These are phyloP conservation scores for Alternaria alternata DNA, from an alignment of 2,329 filamentous ascomycete species.

Conservation along the genomic window DNA sequence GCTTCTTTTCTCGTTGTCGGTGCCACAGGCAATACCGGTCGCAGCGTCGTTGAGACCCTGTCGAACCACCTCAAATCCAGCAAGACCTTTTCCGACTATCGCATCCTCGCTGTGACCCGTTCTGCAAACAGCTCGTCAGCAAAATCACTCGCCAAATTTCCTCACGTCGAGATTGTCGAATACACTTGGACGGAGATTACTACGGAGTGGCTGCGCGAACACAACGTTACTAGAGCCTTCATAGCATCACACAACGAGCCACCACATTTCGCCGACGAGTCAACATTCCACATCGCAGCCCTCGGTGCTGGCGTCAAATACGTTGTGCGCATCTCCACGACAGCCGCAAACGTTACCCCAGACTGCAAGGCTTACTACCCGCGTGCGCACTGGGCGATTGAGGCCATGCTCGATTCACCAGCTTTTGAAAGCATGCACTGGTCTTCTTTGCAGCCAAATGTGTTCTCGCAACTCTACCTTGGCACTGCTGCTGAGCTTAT, in stretches of 20 bases:
- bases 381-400: conserved; percentile 29
- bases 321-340: conserved; percentile 28
- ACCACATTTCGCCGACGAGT: conserved; percentile 30
- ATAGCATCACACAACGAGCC: conserved; percentile 30
- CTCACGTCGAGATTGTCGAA: conserved; percentile 23
- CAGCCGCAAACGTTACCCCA: conserved; percentile 18
- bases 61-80: conserved; percentile 17
- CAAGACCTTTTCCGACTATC: conserved; percentile 14
- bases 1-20: conserved; percentile 21
- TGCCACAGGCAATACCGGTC: conserved; percentile 30
- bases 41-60: conserved; percentile 17
- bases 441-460: conserved; percentile 25
- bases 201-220: conserved; percentile 20
- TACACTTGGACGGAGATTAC: conserved; percentile 23
- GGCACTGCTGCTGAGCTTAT: conserved; percentile 12
- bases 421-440: background rate
- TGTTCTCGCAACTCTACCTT: conserved; percentile 13
- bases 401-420: conserved; percentile 16
- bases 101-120: conserved; percentile 27
- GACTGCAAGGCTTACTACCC: conserved; percentile 24
- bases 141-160: conserved; percentile 20
- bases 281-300: conserved; percentile 19
- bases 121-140: conserved; percentile 12
- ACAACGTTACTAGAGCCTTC: conserved; percentile 19
- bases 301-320: conserved; percentile 26